Conservation (phyloP, 2,329 filamentous ascomycete species). For the Colletotrichum lini region DNA sequence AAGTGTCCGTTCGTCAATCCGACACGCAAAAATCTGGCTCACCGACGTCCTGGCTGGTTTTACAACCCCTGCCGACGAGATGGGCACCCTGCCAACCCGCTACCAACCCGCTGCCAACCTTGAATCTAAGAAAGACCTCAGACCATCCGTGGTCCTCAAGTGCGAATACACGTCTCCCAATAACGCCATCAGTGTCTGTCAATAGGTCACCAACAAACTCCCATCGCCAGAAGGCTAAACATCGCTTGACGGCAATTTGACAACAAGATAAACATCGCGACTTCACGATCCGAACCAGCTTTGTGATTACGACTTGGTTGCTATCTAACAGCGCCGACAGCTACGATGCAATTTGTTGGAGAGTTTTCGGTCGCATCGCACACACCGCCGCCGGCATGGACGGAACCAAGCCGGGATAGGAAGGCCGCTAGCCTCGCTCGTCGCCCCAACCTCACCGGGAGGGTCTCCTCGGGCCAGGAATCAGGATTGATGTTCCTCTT, state of each 20-base stretch:
- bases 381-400: not conserved
- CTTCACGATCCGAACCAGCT: constrained; percentile 4
- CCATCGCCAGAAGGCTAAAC: not conserved
- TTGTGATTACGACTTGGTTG: not conserved
- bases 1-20: not conserved
- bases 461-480: not conserved
- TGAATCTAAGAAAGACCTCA: not conserved
- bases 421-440: constrained; percentile 28
- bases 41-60: not conserved
- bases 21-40: not conserved
- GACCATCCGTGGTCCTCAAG: not conserved
- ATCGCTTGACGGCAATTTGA: not conserved
- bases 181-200: constrained; percentile 5
- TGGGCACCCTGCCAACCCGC: not conserved
- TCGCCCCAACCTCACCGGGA: constrained; percentile 11
- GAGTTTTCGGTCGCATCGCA: not conserved
- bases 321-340: not conserved
- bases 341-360: not conserved
- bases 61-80: not conserved
- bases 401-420: constrained; percentile 34
- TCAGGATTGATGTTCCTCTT: too few relatives aligned
- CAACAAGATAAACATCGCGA: not conserved
- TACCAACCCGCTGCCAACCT: not conserved
- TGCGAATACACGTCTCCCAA: not conserved
- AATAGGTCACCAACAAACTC: not conserved